Base-by-base conservation (phyloP, 75 land plant genomes). In the Chamaecyparis obtusa region DNA sequence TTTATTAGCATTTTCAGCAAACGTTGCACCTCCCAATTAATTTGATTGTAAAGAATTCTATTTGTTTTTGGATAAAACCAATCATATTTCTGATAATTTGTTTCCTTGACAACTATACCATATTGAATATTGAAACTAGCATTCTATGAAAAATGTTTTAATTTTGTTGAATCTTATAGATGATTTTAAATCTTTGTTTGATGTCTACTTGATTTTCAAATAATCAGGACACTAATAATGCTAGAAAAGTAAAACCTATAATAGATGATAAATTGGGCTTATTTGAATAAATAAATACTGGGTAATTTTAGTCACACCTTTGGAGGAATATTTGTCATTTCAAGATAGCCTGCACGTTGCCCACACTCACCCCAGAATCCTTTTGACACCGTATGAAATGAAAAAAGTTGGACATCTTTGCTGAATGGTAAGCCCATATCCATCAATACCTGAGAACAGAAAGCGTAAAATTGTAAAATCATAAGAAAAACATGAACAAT, bases 311-410 rank as follows among this genome's bases (percentile, higher is more conserved):
- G 49, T 2, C 85, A 86, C 67, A 98, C 99, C 99, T 94, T 77
- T 57, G 95, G 94, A 89, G 94, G 94, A 86, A 98, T 90, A 87
- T 98, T 98, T 64, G 99, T 97, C 94, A 98, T 93, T 87, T 98
- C 99, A 86, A 96, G 95, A 85, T 97, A 98, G 69, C 94, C 99
- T 83, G 97, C 99, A 80, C 99, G 97, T 90, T 98, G 99, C 3
- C 99, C 99, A 94, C 99, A 98, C 90, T 98, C 99, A 15, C 99
- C 99, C 89, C 92, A 94, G 83, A 91, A 98, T 60, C 99, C 99
- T 90, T 98, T 98, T 0, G 99, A 98, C 9, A 97, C 99, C 10
- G 97, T 94, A 92, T 98, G 99, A 88, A 94, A 98, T 67, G 99
- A 96, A 6, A 97, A 91, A 78, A 98, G 94, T 90, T 96, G 96